phyloP scores from a whole-genome alignment of 1,139 yeast genomes.

The Yamadazyma membranifaciens region DNA sequence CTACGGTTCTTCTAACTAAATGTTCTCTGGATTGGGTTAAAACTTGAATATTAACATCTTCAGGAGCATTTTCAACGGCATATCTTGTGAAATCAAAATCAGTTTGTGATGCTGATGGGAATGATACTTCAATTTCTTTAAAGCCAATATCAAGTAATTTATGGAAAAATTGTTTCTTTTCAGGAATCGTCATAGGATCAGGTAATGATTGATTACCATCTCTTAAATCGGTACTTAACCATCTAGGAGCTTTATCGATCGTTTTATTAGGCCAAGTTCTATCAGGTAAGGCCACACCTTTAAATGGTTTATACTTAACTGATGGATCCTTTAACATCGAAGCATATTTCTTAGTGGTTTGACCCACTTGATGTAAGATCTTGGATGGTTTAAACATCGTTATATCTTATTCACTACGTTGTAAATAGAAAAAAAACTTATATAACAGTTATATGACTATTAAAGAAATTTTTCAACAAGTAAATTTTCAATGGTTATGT shows the following conservation, averaged over 20 bases:
- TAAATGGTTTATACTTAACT: conserved; percentile 68
- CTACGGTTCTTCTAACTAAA: conserved; percentile 84
- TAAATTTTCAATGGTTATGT: conserved; percentile 7
- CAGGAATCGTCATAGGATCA: conserved; percentile 91
- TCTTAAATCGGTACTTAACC: conserved; percentile 94
- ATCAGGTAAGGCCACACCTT: conserved; percentile 64
- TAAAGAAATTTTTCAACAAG: conserved; percentile 5
- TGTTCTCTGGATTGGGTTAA: conserved; percentile 91
- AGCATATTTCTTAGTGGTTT: conserved; percentile 15
- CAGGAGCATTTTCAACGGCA: conserved; percentile 92
- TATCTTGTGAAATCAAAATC: conserved; percentile 95
- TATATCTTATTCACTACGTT: conserved; percentile 1
- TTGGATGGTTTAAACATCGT: conserved; percentile 26
- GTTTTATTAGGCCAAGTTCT: conserved; percentile 86
- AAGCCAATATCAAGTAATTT: conserved; percentile 88
- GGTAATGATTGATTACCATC: conserved; percentile 98
- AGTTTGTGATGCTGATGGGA: conserved; percentile 93
- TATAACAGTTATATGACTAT: neutral
- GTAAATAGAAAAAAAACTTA: neutral
- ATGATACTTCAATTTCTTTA: conserved; percentile 95
- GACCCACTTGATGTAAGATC: conserved; percentile 22
- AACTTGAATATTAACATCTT: conserved; percentile 88
- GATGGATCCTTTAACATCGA: conserved; percentile 67
- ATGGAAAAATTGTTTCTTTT: conserved; percentile 84
- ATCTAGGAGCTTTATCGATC: conserved; percentile 82